phyloP scores from a whole-genome alignment of 2,329 filamentous ascomycete species.

The Fusarium sp. region DNA sequence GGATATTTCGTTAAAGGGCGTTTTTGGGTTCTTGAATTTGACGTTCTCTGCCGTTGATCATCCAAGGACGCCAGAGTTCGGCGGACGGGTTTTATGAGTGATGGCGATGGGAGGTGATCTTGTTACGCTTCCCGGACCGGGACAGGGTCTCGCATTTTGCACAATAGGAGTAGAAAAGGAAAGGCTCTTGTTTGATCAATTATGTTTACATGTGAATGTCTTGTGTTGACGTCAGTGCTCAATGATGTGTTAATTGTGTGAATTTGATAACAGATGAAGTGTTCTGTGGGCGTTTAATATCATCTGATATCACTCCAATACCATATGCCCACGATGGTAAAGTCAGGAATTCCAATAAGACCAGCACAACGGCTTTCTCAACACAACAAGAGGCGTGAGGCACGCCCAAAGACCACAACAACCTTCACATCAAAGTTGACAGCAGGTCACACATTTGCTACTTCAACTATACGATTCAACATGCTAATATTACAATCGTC shows the following conservation, averaged over 20 bases:
- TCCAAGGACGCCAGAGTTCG: conserved; percentile 44
- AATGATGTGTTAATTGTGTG: neutral
- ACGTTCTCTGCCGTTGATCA: conserved; percentile 14
- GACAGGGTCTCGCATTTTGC: conserved; percentile 51
- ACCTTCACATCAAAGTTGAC: no score
- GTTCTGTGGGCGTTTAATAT: no score
- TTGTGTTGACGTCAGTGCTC: neutral
- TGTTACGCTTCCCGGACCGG: conserved; percentile 46
- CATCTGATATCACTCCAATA: no score
- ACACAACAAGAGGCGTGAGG: no score
- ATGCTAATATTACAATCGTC: no score
- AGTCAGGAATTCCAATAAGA: no score
- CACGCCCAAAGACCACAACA: no score
- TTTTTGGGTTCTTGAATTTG: conserved; percentile 15
- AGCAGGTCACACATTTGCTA: no score
- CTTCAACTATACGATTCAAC: no score
- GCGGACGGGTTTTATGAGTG: conserved; percentile 41
- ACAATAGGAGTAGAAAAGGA: conserved; percentile 53
- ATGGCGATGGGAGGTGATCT: conserved; percentile 44
- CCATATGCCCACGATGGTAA: no score
- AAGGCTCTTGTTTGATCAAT: conserved; percentile 49
- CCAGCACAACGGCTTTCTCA: no score
- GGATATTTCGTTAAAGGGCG: conserved; percentile 12
- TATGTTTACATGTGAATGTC: conserved; percentile 12
- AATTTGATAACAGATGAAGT: neutral